Base-by-base conservation (phyloP, 306 rosid genomes). In the Astragalus membranaceus region DNA sequence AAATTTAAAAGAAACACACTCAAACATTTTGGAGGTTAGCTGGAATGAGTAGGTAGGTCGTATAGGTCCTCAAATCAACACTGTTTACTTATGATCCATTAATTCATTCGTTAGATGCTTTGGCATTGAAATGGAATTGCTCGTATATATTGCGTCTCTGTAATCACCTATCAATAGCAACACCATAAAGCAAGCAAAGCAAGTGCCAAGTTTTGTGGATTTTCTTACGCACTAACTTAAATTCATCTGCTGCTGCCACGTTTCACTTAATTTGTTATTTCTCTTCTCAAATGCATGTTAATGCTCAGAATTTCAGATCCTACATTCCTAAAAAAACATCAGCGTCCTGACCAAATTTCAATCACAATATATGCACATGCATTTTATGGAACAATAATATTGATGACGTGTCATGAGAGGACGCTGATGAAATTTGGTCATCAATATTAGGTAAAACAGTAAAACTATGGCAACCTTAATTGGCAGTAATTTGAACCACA, bases 401-500 rank as follows among this genome's bases (percentile, higher is more conserved):
- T n/a, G 44, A 62, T 69, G 69, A 74, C 62, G 49, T 47, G 12
- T 42, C 66, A n/a, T n/a, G n/a, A n/a, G n/a, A n/a, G n/a, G n/a
- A n/a, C n/a, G n/a, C n/a, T n/a, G n/a, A n/a, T n/a, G n/a, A n/a
- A n/a, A n/a, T n/a, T n/a, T n/a, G n/a, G n/a, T n/a, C n/a, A n/a
- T n/a, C n/a, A n/a, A n/a, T n/a, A n/a, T n/a, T n/a, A n/a, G n/a
- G n/a, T n/a, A n/a, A n/a, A n/a, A n/a, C n/a, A n/a, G n/a, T n/a
- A n/a, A n/a, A n/a, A n/a, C n/a, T n/a, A n/a, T n/a, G n/a, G n/a
- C n/a, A n/a, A n/a, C n/a, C n/a, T n/a, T n/a, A n/a, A n/a, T n/a
- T n/a, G n/a, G n/a, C n/a, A n/a, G n/a, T n/a, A n/a, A n/a, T n/a
- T n/a, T n/a, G n/a, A n/a, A n/a, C n/a, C n/a, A n/a, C n/a, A n/a